Percentiles rank a stretch among this genome's conserved stretches.
Evolutionary conservation across 225 moss, liverwort and hornwort species (phyloP).

Genomic region (Sphagnum contortum): DNA sequence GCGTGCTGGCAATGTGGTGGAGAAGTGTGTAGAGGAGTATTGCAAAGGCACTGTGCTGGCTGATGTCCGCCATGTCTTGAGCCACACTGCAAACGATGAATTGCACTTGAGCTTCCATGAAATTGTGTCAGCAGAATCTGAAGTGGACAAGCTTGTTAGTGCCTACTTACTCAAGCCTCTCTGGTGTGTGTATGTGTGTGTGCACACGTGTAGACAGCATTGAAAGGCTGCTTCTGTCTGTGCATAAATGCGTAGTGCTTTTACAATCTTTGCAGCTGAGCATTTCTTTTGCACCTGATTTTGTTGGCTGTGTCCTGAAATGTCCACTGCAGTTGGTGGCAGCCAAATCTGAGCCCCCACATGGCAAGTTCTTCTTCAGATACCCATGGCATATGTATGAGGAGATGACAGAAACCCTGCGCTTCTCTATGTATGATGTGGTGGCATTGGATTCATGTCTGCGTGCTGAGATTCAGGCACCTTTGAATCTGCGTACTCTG

Average conservation of each 20-base stretch:
- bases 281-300: no score
- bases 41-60: slow-evolving; percentile 46
- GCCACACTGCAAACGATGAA: slow-evolving; percentile 31
- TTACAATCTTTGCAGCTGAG: no score
- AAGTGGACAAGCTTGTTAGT: slow-evolving; percentile 60
- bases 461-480: slow-evolving; percentile 54
- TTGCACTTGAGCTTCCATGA: slow-evolving; percentile 58
- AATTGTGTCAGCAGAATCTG: slow-evolving; percentile 53
- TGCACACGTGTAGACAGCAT: neutral
- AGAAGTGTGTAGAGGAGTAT: slow-evolving; percentile 55
- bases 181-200: neutral
- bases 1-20: slow-evolving; percentile 60
- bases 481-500: slow-evolving; percentile 20
- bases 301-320: no score
- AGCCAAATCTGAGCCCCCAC: slow-evolving; percentile 44
- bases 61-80: slow-evolving; percentile 43
- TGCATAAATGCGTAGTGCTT: no score
- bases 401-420: slow-evolving; percentile 38
- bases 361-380: slow-evolving; percentile 36
- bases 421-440: slow-evolving; percentile 40
- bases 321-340: slow-evolving; percentile 32
- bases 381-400: slow-evolving; percentile 52
- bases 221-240: no score
- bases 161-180: neutral
- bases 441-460: slow-evolving; percentile 51